Conservation (phyloP, 805 yeast genomes). For the Yarrowia deformans region DNA sequence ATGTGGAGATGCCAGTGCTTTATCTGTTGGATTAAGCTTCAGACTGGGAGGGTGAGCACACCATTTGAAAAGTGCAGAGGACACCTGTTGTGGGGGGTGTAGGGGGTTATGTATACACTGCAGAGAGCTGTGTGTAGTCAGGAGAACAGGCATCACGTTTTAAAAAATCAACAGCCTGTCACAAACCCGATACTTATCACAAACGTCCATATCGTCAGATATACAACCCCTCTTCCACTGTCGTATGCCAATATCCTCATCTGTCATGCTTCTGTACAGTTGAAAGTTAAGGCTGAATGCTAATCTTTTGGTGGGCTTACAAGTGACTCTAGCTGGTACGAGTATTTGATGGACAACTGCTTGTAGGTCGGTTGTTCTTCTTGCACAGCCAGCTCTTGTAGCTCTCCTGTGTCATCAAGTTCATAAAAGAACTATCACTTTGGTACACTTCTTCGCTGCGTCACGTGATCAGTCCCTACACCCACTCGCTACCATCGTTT, state of each 20-base stretch:
- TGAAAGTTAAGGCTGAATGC: constrained; percentile 8
- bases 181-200: background rate
- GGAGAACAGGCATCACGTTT: too few species aligned
- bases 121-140: background rate
- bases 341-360: too few species aligned
- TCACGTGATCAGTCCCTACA: background rate
- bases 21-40: constrained; percentile 20
- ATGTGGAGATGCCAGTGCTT: constrained; percentile 11
- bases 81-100: too few species aligned
- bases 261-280: constrained; percentile 18
- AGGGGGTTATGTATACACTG: background rate
- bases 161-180: too few species aligned
- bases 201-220: background rate
- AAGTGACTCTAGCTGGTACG: too few species aligned
- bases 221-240: constrained; percentile 5
- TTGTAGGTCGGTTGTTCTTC: too few species aligned
- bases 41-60: constrained; percentile 8
- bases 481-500: background rate
- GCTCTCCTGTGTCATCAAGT: too few species aligned
- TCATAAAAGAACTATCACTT: too few species aligned
- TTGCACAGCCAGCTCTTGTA: too few species aligned
- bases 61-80: background rate
- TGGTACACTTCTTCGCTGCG: background rate
- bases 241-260: constrained; percentile 21
- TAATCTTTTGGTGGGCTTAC: background rate